A percentile compares a stretch with the other conserved stretches of the same genome.
These are phyloP conservation scores for Nemophila menziesii DNA, from an alignment of 257 asterid genomes.

Conservation along the genomic window DNA sequence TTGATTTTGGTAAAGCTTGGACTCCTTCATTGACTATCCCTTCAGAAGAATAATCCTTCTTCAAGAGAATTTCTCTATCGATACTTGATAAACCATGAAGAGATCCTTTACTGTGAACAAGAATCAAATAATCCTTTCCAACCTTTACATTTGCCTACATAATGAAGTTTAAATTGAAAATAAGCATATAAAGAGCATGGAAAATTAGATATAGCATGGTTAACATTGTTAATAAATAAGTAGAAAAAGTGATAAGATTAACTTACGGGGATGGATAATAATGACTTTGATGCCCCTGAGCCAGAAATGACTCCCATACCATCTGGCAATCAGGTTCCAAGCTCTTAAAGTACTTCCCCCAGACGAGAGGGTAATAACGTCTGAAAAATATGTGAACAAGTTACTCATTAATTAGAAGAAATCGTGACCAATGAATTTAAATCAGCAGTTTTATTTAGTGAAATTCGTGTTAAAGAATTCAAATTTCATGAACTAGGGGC, in stretches of 20 bases:
- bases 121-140: slow-evolving; percentile 48
- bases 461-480: no score
- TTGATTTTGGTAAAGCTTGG: no score
- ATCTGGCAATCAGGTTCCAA: slow-evolving; percentile 99
- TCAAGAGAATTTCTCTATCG: slow-evolving; percentile 88
- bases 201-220: neutral
- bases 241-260: neutral
- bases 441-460: neutral
- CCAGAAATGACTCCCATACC: slow-evolving; percentile 96
- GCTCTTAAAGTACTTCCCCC: slow-evolving; percentile 85
- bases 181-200: neutral
- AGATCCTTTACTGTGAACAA: slow-evolving; percentile 66
- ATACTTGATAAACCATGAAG: slow-evolving; percentile 77
- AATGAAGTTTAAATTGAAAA: slow-evolving; percentile 12
- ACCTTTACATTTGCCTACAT: slow-evolving; percentile 57
- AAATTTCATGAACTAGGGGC: neutral
- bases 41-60: slow-evolving; percentile 55
- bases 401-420: slow-evolving; percentile 2
- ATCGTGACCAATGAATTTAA: neutral
- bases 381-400: slow-evolving; percentile 30
- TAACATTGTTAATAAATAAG: neutral
- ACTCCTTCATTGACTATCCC: slow-evolving; percentile 64
- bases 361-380: slow-evolving; percentile 74
- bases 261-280: slow-evolving; percentile 71
- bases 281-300: slow-evolving; percentile 42